phyloP scores from a whole-genome alignment of 345 rosid genomes.

The Pistacia integerrima region DNA sequence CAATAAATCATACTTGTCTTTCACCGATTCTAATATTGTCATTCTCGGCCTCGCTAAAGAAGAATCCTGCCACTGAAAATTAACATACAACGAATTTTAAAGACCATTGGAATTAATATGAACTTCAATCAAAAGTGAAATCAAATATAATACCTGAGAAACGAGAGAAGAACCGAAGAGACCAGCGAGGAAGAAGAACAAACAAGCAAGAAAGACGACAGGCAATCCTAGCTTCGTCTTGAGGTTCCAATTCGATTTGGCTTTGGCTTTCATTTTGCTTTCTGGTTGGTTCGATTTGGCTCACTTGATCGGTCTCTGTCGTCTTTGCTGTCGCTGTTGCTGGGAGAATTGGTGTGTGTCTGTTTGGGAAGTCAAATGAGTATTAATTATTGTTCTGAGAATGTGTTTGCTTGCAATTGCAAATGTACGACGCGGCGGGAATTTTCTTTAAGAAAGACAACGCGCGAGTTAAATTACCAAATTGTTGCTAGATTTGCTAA shows the following conservation, averaged over 20 bases:
- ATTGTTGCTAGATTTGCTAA: neutral
- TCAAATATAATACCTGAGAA: constrained; percentile 37
- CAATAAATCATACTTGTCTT: constrained; percentile 25
- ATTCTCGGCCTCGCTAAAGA: constrained; percentile 13
- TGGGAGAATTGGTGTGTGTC: neutral
- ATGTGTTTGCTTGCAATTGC: neutral
- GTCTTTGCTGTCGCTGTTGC: too few species aligned
- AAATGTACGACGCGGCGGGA: constrained; percentile 11
- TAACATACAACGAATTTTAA: neutral
- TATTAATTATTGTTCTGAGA: neutral
- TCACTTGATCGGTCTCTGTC: neutral
- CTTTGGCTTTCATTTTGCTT: constrained; percentile 33
- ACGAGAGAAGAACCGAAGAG: constrained; percentile 41
- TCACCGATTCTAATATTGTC: constrained; percentile 35
- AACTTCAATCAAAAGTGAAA: neutral
- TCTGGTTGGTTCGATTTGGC: constrained; percentile 10
- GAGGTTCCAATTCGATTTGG: constrained; percentile 31
- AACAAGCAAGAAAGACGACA: constrained; percentile 40
- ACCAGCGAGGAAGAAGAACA: constrained; percentile 56
- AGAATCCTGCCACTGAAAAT: constrained; percentile 21
- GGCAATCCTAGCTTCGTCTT: constrained; percentile 41
- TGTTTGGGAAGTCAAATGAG: neutral
- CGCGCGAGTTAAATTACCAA: neutral
- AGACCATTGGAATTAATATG: neutral
- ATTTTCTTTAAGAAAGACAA: neutral